Evolutionary conservation across 768 basidiomycete species (phyloP).

Genomic region (Boletus tomentosulus): DNA sequence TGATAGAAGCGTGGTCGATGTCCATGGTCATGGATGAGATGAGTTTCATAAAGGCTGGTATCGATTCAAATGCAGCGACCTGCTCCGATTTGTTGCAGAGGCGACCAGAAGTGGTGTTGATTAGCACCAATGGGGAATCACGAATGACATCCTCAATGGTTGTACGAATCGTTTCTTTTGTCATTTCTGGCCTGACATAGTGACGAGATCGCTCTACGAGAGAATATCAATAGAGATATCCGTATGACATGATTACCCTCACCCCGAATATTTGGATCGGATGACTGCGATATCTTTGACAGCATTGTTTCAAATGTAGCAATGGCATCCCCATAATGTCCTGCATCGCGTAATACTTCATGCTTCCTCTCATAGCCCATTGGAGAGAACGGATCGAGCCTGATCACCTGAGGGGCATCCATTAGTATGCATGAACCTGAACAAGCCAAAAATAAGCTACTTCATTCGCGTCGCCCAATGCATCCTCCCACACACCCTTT

Average conservation of each 20-base stretch:
- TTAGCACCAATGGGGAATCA: background rate
- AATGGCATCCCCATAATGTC: background rate
- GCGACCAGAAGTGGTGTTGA: background rate
- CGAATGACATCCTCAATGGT: background rate
- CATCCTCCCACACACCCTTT: background rate
- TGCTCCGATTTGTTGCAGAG: background rate
- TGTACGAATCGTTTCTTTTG: background rate
- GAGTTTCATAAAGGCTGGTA: background rate
- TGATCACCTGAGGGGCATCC: background rate
- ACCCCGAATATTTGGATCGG: background rate
- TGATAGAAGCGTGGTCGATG: background rate
- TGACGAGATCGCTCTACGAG: background rate
- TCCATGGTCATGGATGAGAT: background rate
- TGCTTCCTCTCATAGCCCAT: background rate
- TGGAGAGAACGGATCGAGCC: background rate
- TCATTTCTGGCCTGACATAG: background rate
- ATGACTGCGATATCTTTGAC: background rate
- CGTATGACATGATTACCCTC: background rate
- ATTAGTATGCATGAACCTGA: background rate
- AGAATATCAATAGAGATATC: background rate
- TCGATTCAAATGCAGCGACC: background rate
- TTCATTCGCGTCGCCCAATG: background rate
- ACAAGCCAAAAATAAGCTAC: background rate
- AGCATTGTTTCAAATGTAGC: background rate
- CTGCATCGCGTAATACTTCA: background rate